Evolutionary conservation across 129 eudicot species (phyloP), one percentile per base, ranked within the genome.

Genomic region (Saussurea involucrata): DNA sequence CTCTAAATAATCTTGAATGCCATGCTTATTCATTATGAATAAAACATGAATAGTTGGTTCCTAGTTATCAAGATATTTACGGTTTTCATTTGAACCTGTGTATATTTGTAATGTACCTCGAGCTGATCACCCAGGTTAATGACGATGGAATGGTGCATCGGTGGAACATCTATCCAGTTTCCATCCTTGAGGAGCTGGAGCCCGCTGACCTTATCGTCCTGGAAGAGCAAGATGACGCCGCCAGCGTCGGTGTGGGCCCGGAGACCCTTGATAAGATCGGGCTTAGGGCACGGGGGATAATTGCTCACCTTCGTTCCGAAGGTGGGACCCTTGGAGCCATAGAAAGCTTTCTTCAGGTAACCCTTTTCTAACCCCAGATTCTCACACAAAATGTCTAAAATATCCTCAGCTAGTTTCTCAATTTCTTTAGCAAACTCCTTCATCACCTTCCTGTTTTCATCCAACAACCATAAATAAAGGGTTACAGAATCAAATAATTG

Each of bases 171-270:
- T 20, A 91, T 72, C 98, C 98, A 95, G 46, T 83, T 67, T 20
- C 82, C 93, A 36, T 89, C 98, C 69, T 91, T 95, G 53, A 95
- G 98, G 58, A 91, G 96, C 85, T 95, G 98, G 76, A 95, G 96
- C 17, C 98, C 98, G n/a, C 97, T 91, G 78, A 95, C 98, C 74
- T 86, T 87, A 72, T 91, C 97, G 61, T 95, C 98, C 53, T 95
- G 98, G 86, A 91, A 95, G 80, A 91, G 94, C 58, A 95, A 82
- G 82, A 91, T 91, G 76, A 89, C 88, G 78, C 98, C 97, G 29
- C 98, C 98, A 11, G 98, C 98, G 60, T 94, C 97, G 4, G 98
- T 94, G 89, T 94, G 98, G 76, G 97, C 93, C 65, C 97, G 87
- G 21, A 94, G 93, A 21, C 98, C 98, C 87, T 94, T 94, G 78